Evolutionary conservation across 345 rosid genomes (phyloP).

Genomic region (Eucalyptus brandiana): DNA sequence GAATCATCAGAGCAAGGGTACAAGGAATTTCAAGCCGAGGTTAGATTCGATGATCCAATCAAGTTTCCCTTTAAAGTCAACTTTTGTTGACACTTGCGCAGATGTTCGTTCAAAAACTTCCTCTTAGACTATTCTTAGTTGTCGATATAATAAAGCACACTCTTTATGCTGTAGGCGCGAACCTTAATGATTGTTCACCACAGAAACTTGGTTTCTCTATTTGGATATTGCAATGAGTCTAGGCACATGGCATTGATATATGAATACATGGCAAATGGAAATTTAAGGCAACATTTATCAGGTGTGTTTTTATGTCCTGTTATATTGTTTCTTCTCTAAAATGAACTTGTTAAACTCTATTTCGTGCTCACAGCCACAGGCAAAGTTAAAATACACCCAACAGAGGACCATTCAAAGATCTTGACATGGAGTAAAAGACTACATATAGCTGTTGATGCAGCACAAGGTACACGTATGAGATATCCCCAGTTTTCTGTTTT

Average conservation of each 20-base stretch:
- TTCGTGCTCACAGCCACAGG: too few relatives aligned
- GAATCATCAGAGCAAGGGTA: constrained; percentile 7
- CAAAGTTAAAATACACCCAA: too few relatives aligned
- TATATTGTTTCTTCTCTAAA: too few relatives aligned
- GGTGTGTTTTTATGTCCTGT: too few relatives aligned
- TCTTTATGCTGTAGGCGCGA: not conserved
- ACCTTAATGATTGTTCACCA: constrained; percentile 14
- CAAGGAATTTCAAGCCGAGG: constrained; percentile 17
- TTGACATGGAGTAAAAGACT: too few relatives aligned
- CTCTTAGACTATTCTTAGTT: not conserved
- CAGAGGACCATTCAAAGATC: too few relatives aligned
- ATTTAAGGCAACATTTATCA: too few relatives aligned
- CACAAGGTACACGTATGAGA: not conserved
- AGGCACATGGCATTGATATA: not conserved
- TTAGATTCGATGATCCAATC: not conserved
- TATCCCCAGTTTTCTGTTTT: not conserved
- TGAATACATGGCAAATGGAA: too few relatives aligned
- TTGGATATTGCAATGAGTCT: constrained; percentile 20
- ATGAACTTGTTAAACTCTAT: too few relatives aligned
- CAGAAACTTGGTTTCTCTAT: constrained; percentile 3
- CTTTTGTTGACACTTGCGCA: not conserved
- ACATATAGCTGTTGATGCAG: too few relatives aligned
- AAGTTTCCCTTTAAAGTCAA: not conserved
- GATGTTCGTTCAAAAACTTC: not conserved
- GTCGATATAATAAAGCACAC: not conserved